Base-by-base conservation (phyloP, 805 yeast genomes). In the Candida insectorum region DNA sequence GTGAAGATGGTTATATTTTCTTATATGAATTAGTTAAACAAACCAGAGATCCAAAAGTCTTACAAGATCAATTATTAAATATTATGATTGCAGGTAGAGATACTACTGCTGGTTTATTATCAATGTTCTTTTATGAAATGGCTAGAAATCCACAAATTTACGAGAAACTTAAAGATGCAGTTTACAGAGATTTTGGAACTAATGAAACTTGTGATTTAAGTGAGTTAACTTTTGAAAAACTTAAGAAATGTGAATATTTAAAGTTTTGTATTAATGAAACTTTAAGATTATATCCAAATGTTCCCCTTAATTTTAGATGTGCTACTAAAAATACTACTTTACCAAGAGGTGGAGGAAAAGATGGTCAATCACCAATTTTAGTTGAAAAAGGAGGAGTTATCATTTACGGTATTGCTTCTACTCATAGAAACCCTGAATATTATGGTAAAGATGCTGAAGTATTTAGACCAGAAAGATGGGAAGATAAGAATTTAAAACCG, bases 401-500 rank as follows among this genome's bases (percentile, higher is more conserved):
- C 16, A 53, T 53, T 24, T 73, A 67, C 48, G 28, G 49, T 15
- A 56, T 67, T 12, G 64, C 61, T 41, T 48, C 63, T 11, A 62
- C 71, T 45, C 79, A 74, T 45, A 64, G 75, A 39, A 40, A 52
- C 30, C 35, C 48, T 26, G 54, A 44, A 20, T 46, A 51, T 45
- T 73, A 62, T 59, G 78, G 79, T 29, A 49, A 57, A 27, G 74
- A 72, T 33, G 66, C 72, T 15, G 40, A 47, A n/a, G 62, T 41
- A 32, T 73, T 67, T 49, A 52, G 55, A 13, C 79, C 79, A 4
- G 74, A 69, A 43, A 58, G 79, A 34, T 73, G 78, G 78, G 53
- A 48, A 18, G 58, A 58, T 16, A 50, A 46, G 26, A 58, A 56
- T 35, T 41, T 46, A 22, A 51, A 51, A 27, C 51, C 59, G 22